Evolutionary conservation across 1,284 basidiomycete genomes (phyloP), one percentile per base, ranked within the genome.

Genomic region (Marasmius sp.): DNA sequence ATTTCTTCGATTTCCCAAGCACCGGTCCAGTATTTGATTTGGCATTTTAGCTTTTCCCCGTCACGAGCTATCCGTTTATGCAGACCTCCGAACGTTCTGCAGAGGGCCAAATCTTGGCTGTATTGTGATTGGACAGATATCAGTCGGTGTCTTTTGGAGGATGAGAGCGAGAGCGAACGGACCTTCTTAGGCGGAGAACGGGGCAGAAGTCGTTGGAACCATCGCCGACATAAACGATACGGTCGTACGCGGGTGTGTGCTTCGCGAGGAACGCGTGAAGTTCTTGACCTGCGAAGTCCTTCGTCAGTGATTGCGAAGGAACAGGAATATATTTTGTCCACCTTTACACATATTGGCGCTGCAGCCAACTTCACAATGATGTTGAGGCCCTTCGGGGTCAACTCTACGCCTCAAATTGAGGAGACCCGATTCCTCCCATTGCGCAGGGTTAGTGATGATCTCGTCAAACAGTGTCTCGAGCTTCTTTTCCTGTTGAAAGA

Each of bases 271-370:
- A 98, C 0, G 88, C 87, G 5, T 91, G 85, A 36, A 99, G 82
- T 74, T 99, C 97, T 67, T 93, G 89, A 47, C 97, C 93, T 94
- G 67, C 6, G n/a, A 41, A 33, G 27, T 64, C 47, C 36, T 34
- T 16, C 50, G 52, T 41, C 43, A 53, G 58, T 49, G 33, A 33
- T n/a, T 7, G n/a, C n/a, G 22, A 37, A 18, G 20, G 4, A 37
- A 36, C 49, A 14, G 41, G 20, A 43, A 58, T 6, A 22, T 6
- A 0, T 16, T 38, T 61, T 39, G 22, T 61, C 33, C 12, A 88
- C 93, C 97, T 83, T 99, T 99, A 83, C 97, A 99, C 95, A 99
- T 98, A 79, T 99, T 99, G 10, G 92, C 85, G 61, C 89, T 89
- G 80, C 97, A 99, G 14, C 97, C 97, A 58, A 98, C 83, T 57